phyloP scores from a whole-genome alignment of 345 rosid species.

The Erucastrum elatum region DNA sequence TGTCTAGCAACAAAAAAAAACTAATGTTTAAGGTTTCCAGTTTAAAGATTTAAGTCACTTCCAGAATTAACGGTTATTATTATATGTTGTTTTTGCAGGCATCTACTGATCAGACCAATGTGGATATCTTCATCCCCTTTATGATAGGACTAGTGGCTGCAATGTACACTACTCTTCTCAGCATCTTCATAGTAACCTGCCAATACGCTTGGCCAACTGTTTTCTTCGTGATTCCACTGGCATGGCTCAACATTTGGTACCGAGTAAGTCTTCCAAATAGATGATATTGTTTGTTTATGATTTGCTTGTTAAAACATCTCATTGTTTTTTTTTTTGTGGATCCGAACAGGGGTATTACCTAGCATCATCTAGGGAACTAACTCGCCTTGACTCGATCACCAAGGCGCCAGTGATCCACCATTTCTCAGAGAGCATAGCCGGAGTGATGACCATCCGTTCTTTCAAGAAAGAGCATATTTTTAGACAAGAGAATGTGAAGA shows the following conservation, averaged over 20 bases:
- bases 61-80: neutral
- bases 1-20: too few species aligned
- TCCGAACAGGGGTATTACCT: constrained; percentile 73
- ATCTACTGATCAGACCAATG: constrained; percentile 84
- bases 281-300: neutral
- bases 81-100: constrained; percentile 54
- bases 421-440: constrained; percentile 93
- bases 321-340: neutral
- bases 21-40: too few species aligned
- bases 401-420: constrained; percentile 97
- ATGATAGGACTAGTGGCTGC: constrained; percentile 54
- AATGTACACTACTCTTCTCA: constrained; percentile 69
- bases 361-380: constrained; percentile 82
- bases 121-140: constrained; percentile 82
- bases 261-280: constrained; percentile 52
- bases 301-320: neutral
- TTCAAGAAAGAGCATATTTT: constrained; percentile 62
- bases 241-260: constrained; percentile 83
- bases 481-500: constrained; percentile 62
- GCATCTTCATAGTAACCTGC: constrained; percentile 84
- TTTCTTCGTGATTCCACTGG: constrained; percentile 78
- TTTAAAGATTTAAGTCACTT: neutral
- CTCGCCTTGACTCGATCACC: constrained; percentile 96
- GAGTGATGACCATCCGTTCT: constrained; percentile 83
- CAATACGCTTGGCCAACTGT: constrained; percentile 95